Conservation (phyloP, 2,329 filamentous ascomycete species). For the Chaetomium sp. region DNA sequence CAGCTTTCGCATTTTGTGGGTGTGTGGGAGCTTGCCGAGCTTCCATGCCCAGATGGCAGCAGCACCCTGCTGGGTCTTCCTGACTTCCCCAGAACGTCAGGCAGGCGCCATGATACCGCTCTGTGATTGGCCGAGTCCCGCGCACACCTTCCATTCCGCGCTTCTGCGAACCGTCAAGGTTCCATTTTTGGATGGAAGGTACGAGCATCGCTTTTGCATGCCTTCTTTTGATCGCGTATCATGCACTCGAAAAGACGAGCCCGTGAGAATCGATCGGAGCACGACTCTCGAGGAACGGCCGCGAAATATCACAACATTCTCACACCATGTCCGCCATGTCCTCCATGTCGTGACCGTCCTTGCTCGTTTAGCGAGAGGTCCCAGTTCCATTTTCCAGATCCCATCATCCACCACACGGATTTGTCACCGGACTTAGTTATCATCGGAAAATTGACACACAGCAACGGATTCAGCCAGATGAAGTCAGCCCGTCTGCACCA, state of each 20-base stretch:
- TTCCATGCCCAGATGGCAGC: background rate
- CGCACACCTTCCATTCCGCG: conserved; percentile 8
- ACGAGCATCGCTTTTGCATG: background rate
- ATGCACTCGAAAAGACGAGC: background rate
- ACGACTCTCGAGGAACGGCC: background rate
- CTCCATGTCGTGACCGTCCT: background rate
- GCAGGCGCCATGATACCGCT: conserved; percentile 2
- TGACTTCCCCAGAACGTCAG: conserved; percentile 18
- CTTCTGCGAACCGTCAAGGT: conserved; percentile 15
- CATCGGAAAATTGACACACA: conserved; percentile 17
- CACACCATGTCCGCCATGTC: conserved; percentile 26
- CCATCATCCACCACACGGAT: conserved; percentile 30
- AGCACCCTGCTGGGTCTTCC: conserved; percentile 17
- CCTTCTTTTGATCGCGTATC: background rate
- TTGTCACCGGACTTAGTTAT: conserved; percentile 29
- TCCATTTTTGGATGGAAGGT: background rate
- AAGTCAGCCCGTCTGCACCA: conserved; percentile 19
- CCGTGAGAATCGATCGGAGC: background rate
- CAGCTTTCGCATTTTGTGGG: conserved; percentile 7
- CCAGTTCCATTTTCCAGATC: conserved; percentile 20
- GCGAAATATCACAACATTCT: conserved; percentile 37
- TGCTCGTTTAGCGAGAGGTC: conserved; percentile 1
- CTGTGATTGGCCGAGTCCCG: conserved; percentile 25
- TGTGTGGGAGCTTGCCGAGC: conserved; percentile 5
- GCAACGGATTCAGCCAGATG: conserved; percentile 21